Conservation (phyloP, 345 rosid species). For the Citrus inodora region DNA sequence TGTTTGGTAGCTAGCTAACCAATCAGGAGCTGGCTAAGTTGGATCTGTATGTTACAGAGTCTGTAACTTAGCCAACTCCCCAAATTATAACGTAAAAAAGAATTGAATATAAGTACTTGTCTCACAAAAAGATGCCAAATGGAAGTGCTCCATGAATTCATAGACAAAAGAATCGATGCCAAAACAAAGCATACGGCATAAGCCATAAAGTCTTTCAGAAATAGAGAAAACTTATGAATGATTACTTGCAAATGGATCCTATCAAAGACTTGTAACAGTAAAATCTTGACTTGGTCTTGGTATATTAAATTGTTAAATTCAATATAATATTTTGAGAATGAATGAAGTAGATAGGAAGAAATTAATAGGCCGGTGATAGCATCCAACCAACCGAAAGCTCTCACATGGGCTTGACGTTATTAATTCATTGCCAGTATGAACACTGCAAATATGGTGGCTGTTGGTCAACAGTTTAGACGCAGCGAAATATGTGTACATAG, state of each 20-base stretch:
- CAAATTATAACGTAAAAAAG: not conserved
- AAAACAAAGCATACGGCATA: not conserved
- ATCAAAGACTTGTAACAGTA: not conserved
- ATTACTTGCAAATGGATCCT: not conserved
- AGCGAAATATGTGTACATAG: not conserved
- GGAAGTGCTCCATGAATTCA: not conserved
- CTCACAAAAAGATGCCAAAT: not conserved
- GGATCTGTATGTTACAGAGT: too few relatives aligned
- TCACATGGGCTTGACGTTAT: constrained; percentile 6
- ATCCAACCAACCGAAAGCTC: not conserved
- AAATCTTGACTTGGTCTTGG: not conserved
- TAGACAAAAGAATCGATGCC: not conserved
- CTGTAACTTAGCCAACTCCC: not conserved
- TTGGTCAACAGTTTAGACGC: not conserved
- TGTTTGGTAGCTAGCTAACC: too few relatives aligned
- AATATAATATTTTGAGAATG: too few relatives aligned
- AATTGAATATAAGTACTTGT: not conserved
- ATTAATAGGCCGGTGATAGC: not conserved
- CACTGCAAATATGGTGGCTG: not conserved
- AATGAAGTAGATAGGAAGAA: too few relatives aligned
- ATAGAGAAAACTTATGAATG: not conserved
- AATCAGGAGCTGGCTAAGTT: too few relatives aligned
- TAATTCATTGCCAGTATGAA: not conserved
- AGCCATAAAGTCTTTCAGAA: not conserved
- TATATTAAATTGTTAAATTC: too few relatives aligned